Evolutionary conservation across 2,329 filamentous ascomycete genomes (phyloP), one percentile per base, ranked within the genome.

Genomic region (Nothopassalora personata): DNA sequence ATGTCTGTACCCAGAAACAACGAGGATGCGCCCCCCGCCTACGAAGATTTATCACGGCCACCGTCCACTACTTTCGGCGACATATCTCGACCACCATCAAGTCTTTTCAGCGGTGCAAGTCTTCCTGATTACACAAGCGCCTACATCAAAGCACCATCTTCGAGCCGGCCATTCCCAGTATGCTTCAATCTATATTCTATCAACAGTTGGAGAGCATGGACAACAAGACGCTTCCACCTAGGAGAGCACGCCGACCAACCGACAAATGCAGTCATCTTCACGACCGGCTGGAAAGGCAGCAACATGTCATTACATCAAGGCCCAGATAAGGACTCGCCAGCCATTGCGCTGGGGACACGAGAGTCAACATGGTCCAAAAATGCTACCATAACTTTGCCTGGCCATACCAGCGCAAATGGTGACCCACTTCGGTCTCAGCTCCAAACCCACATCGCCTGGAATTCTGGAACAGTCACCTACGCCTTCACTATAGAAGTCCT

Each of bases 131-230:
- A 27, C 5, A 47, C 23, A 7, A 31, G 46, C 10, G 15, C 34
- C 15, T 33, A 36, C 46, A 31, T 19, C n/a, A 31, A 39, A 23
- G 55, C 4, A 57, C 56, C 19, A 53, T 52, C 8, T 4, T 19
- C 33, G 36, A 47, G 2, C 30, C 39, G 53, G 11, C 53, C 53
- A 11, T 49, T 55, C 28, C 39, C 53, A 7, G 13, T 46, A 11
- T n/a, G 8, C n/a, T 62, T 64, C 57, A 60, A 62, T 18, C 48
- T 62, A 5, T 62, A 64, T 28, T 60, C 58, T 51, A 53, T 58
- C 5, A 60, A 36, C 10, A 47, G 18, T 3, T 59, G 27, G 34
- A 43, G 5, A 28, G 34, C 27, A 58, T 57, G 56, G 54, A 59
- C 9, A 58, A 23, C 45, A 47, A 51, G 13, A 57, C 53, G 15